Evolutionary conservation across 2,329 filamentous ascomycete species (phyloP).

Genomic region (Dactylellina cionopaga): DNA sequence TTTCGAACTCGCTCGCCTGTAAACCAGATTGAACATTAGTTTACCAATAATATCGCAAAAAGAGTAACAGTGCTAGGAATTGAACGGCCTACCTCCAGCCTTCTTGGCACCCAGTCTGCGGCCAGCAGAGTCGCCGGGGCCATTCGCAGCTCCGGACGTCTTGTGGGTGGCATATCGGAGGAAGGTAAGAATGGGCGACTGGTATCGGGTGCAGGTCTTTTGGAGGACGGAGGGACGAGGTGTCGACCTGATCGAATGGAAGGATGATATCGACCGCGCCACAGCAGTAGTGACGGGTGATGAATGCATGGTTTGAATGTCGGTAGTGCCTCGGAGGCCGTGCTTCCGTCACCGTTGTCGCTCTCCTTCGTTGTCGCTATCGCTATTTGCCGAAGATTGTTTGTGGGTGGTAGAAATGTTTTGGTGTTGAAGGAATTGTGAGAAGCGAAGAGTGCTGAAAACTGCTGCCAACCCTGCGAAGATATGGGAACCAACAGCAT

Average conservation of each 20-base stretch:
- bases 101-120: constrained; percentile 97
- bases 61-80: neutral
- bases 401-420: constrained; percentile 17
- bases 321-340: neutral
- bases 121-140: constrained; percentile 74
- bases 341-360: neutral
- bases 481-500: neutral
- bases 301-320: constrained; percentile 7
- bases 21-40: neutral
- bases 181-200: constrained; percentile 61
- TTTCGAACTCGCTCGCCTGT: constrained; percentile 90
- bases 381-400: neutral
- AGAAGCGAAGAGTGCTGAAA: constrained; percentile 3
- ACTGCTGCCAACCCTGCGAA: constrained; percentile 2
- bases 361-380: neutral
- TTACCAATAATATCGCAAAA: no score
- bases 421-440: constrained; percentile 8
- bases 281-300: constrained; percentile 33
- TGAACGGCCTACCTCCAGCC: constrained; percentile 73
- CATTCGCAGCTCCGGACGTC: constrained; percentile 74
- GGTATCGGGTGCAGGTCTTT: constrained; percentile 16
- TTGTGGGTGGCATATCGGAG: constrained; percentile 72
- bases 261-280: constrained; percentile 42
- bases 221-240: constrained; percentile 22
- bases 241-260: constrained; percentile 17